Evolutionary conservation across 1,284 basidiomycete species (phyloP).

Genomic region (Takashimella koratensis): DNA sequence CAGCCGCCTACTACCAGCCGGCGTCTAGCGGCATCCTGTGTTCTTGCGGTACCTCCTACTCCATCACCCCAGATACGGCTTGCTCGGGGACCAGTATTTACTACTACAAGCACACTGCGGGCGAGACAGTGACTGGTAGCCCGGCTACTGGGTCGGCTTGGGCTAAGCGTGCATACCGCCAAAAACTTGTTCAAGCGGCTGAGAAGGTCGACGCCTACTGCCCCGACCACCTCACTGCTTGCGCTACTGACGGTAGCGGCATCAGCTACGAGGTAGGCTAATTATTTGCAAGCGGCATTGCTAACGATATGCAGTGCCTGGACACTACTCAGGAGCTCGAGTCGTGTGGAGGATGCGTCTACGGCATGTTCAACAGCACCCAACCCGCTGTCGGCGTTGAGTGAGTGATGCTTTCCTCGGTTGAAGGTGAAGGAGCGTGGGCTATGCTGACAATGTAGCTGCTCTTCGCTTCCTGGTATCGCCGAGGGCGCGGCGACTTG

Average conservation of each 20-base stretch:
- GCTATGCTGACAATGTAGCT: neutral
- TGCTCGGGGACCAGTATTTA: neutral
- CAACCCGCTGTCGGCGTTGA: conserved; percentile 3
- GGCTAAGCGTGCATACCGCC: neutral
- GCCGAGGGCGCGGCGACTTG: neutral
- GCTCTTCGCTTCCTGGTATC: neutral
- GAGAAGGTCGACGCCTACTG: neutral
- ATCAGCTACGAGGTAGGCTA: neutral
- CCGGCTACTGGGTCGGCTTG: neutral
- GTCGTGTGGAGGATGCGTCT: conserved; percentile 11
- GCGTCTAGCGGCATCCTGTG: neutral
- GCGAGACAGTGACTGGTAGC: neutral
- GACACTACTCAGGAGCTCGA: conserved; percentile 12
- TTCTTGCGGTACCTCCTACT: neutral
- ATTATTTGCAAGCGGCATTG: neutral
- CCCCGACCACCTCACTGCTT: neutral
- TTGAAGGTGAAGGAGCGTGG: neutral
- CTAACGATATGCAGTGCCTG: conserved; percentile 7
- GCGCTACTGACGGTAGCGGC: neutral
- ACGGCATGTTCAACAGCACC: conserved; percentile 1
- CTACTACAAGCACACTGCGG: neutral
- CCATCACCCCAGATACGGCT: neutral
- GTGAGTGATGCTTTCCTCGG: neutral
- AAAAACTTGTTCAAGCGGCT: neutral
- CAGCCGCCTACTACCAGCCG: neutral